Percentiles rank a stretch among this genome's conserved stretches.
phyloP scores from a whole-genome alignment of 2,329 filamentous ascomycete species.

The Scedosporium aurantiacum region DNA sequence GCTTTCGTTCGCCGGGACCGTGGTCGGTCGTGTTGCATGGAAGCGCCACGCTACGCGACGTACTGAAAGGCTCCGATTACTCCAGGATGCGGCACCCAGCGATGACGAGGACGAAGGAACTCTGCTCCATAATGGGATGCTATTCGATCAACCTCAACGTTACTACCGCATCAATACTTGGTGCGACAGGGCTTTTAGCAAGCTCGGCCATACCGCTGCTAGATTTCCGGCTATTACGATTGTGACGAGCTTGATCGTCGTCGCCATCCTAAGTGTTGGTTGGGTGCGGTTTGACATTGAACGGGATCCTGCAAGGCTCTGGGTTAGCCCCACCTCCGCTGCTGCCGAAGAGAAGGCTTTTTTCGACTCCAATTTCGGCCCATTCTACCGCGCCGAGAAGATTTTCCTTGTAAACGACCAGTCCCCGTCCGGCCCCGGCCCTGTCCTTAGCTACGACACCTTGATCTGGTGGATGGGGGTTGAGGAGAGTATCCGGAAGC shows the following conservation, averaged over 20 bases:
- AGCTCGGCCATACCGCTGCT: constrained; percentile 69
- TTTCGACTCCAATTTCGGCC: constrained; percentile 87
- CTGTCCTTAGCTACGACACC: constrained; percentile 80
- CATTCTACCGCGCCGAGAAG: constrained; percentile 91
- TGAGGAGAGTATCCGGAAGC: constrained; percentile 61
- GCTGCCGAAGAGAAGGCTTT: constrained; percentile 89
- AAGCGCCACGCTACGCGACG: constrained; percentile 61
- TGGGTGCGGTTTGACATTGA: constrained; percentile 88
- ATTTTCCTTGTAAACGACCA: constrained; percentile 89
- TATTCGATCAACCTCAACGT: constrained; percentile 67
- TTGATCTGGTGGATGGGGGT: constrained; percentile 90
- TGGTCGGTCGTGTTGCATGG: constrained; percentile 67
- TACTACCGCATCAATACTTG: constrained; percentile 76
- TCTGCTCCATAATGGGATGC: constrained; percentile 61
- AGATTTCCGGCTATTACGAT: constrained; percentile 81
- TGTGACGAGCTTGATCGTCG: constrained; percentile 58
- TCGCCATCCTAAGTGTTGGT: constrained; percentile 70
- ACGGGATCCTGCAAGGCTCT: constrained; percentile 78
- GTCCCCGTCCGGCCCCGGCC: constrained; percentile 47
- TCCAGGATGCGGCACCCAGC: constrained; percentile 73
- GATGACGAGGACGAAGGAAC: constrained; percentile 94
- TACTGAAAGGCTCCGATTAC: constrained; percentile 70
- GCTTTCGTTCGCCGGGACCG: constrained; percentile 50
- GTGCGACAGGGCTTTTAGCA: constrained; percentile 70
- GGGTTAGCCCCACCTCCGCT: constrained; percentile 89